Base-by-base conservation (phyloP, 495 filamentous ascomycete genomes). In the Thermochaetoides thermophila region DNA sequence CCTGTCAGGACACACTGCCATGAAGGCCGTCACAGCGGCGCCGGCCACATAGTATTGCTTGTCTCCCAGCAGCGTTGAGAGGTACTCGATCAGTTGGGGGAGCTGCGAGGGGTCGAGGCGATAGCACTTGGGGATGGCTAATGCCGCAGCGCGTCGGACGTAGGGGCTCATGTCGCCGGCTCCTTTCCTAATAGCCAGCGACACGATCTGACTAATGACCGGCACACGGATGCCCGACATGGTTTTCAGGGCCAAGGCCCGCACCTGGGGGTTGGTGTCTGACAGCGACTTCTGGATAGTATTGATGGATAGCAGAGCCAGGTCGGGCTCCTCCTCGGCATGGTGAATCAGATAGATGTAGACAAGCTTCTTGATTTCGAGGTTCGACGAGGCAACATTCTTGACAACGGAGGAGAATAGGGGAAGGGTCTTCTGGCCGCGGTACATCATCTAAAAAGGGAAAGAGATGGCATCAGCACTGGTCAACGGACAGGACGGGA, bases 161-260 rank as follows among this genome's bases (percentile, higher is more conserved):
- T 82, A 76, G 1, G 89, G 76, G 43, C 82, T 92, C 84, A 96
- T 94, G 45, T 97, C 89, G 10, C 73, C 83, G 15, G 75, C 74
- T 1, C 89, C 89, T 40, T 84, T 76, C 50, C 92, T 91, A 54
- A 97, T 94, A 1, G 81, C 89, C 27, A 97, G 60, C 2, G 79
- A 84, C n/a, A 97, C 91, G 42, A 97, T 96, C 57, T 95, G 89
- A 33, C 81, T 87, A 57, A 97, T 96, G n/a, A 93, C 91, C 2
- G 89, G 89, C 1, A 97, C 91, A 7, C 83, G 66, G 33, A 97
- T 96, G 3, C 84, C 84, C 5, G 84, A 87, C 84, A 97, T 96
- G 39, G 84, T 85, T 16, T 81, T 76, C 34, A 97, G 69, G 3
- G 89, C 89, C 57, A 96, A 75, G 10, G 85, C 83, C 35, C 89